A percentile compares a stretch with the other conserved stretches of the same genome.
Conservation (phyloP, 2,329 filamentous ascomycete genomes). For the Podosphaera xanthii region DNA sequence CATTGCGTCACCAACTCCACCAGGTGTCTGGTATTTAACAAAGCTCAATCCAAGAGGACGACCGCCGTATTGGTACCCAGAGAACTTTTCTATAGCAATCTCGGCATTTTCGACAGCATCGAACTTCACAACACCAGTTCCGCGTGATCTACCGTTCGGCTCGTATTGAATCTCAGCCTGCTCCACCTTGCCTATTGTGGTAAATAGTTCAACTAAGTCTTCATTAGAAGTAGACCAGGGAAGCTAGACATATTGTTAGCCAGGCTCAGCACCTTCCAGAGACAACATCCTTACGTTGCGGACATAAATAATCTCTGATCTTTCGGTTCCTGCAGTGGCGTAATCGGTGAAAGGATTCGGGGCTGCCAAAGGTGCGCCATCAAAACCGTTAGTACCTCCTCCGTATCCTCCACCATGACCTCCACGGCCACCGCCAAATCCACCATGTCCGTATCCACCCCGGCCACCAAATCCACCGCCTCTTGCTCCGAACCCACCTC, state of each 20-base stretch:
- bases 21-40: constrained; percentile 69
- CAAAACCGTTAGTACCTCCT: constrained; percentile 15
- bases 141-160: constrained; percentile 80
- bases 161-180: constrained; percentile 99
- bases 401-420: constrained; percentile 14
- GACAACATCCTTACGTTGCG: constrained; percentile 54
- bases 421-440: constrained; percentile 17
- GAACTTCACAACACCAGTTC: constrained; percentile 91
- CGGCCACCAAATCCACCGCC: constrained; percentile 20
- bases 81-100: constrained; percentile 90
- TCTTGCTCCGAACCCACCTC: constrained; percentile 32
- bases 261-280: neutral
- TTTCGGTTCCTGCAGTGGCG: constrained; percentile 68
- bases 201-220: constrained; percentile 87
- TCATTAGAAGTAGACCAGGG: constrained; percentile 99
- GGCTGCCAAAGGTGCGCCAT: constrained; percentile 26
- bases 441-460: constrained; percentile 9
- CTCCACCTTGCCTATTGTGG: constrained; percentile 92
- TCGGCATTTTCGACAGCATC: constrained; percentile 65
- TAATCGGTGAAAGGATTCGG: constrained; percentile 90
- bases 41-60: constrained; percentile 82
- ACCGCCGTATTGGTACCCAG: constrained; percentile 89
- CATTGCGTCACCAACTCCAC: constrained; percentile 38
- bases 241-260: constrained; percentile 34
- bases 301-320: constrained; percentile 71